These are phyloP conservation scores for Bipolaris zeicola DNA, from an alignment of 2,329 filamentous ascomycete genomes.

Conservation along the genomic window DNA sequence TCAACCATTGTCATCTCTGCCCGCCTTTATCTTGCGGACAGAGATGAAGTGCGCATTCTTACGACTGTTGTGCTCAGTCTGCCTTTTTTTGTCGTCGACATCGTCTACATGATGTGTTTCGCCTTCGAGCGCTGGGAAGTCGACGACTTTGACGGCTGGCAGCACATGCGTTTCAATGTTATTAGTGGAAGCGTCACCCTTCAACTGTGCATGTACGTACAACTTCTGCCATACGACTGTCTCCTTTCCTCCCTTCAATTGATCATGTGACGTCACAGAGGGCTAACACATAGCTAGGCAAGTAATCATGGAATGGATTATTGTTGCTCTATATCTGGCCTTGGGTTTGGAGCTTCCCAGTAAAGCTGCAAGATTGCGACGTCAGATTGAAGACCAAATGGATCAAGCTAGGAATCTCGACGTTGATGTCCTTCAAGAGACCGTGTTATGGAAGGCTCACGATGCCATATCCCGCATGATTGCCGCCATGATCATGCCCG, in stretches of 20 bases:
- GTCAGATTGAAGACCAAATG: slow-evolving; percentile 36
- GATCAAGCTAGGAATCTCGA: slow-evolving; percentile 33
- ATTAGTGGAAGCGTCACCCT: slow-evolving; percentile 43
- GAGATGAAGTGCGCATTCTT: slow-evolving; percentile 42
- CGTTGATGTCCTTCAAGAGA: slow-evolving; percentile 38
- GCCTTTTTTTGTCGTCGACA: slow-evolving; percentile 45
- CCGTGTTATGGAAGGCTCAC: slow-evolving; percentile 43
- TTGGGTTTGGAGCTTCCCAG: slow-evolving; percentile 40
- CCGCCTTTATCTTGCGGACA: slow-evolving; percentile 41
- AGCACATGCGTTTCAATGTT: slow-evolving; percentile 40
- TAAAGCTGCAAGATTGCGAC: slow-evolving; percentile 37
- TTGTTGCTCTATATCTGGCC: slow-evolving; percentile 40
- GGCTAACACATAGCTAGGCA: slow-evolving; percentile 27
- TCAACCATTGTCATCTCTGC: slow-evolving; percentile 45
- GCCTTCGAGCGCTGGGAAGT: slow-evolving; percentile 36
- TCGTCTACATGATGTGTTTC: slow-evolving; percentile 48
- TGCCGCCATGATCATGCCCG: slow-evolving; percentile 40
- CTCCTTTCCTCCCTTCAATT: too few relatives aligned
- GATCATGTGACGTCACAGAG: background rate
- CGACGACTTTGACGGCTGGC: slow-evolving; percentile 12
- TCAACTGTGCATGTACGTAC: slow-evolving; percentile 45
- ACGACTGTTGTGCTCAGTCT: slow-evolving; percentile 45
- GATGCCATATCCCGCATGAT: slow-evolving; percentile 34
- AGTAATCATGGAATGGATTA: slow-evolving; percentile 45
- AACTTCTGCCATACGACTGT: background rate